Evolutionary conservation across 176 grass and related monocot species (phyloP), one percentile per base, ranked within the genome.

Genomic region (Microstegium vimineum): DNA sequence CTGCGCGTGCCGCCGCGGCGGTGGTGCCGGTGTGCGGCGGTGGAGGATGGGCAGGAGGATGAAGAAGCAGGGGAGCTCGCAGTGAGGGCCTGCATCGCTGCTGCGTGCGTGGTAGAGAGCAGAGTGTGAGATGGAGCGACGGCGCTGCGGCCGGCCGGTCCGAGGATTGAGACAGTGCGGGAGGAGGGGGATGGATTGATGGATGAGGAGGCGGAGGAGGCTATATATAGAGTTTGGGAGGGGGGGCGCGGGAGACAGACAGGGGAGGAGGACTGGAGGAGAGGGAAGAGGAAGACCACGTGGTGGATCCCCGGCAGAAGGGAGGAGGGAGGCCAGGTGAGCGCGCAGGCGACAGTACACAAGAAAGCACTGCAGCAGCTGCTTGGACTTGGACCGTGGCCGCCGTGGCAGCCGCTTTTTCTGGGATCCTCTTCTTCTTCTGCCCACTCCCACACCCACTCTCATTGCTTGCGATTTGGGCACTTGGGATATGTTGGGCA

Each of bases 181-280:
- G 10, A n/a, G n/a, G n/a, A n/a, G n/a, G n/a, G n/a, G n/a, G n/a
- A n/a, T n/a, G n/a, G n/a, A n/a, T n/a, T n/a, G 49, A 5, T 10
- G 31, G 80, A 28, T 11, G 73, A 12, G 6, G 4, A 68, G 81
- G 1, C 2, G 78, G 10, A 15, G 35, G 41, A 34, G 37, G 82
- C 34, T 84, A 69, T 84, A 84, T 84, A 84, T 84, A 84, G 82
- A 76, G 82, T 67, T 84, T 42, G 63, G 60, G 70, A 32, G 40
- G 46, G n/a, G 17, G 3, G 36, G 40, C 6, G 26, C 4, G 42
- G 16, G n/a, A n/a, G n/a, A n/a, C n/a, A n/a, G n/a, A n/a, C n/a
- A n/a, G n/a, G n/a, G n/a, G n/a, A n/a, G n/a, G n/a, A n/a, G n/a
- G n/a, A n/a, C n/a, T n/a, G n/a, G n/a, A n/a, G n/a, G n/a, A n/a